phyloP scores from a whole-genome alignment of 2,329 filamentous ascomycete genomes.

The Trichoderma gracile region DNA sequence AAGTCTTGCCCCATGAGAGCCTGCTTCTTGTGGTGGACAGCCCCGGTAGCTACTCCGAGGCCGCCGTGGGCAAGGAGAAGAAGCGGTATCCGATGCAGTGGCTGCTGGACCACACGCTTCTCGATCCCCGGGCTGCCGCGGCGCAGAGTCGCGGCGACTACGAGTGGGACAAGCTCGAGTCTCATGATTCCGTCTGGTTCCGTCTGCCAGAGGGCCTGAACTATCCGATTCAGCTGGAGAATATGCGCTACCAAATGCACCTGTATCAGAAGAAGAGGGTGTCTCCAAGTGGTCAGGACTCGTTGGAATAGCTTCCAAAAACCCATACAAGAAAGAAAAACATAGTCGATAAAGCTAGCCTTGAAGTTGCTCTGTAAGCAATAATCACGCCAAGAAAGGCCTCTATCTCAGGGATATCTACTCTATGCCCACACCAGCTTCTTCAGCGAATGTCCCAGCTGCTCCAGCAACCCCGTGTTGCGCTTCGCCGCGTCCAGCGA shows the following conservation, averaged over 20 bases:
- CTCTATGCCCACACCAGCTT: slow-evolving; percentile 79
- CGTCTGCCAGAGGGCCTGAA: slow-evolving; percentile 65
- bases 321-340: not conserved
- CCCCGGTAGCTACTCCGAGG: slow-evolving; percentile 87
- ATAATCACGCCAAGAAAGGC: not conserved
- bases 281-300: not conserved
- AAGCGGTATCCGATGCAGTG: slow-evolving; percentile 90
- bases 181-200: slow-evolving; percentile 83
- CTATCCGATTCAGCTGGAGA: slow-evolving; percentile 85
- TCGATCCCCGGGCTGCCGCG: slow-evolving; percentile 42
- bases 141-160: slow-evolving; percentile 33
- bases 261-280: slow-evolving; percentile 57
- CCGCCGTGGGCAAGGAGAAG: slow-evolving; percentile 63
- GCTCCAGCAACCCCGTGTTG: slow-evolving; percentile 83
- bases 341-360: slow-evolving; percentile 5
- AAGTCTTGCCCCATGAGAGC: slow-evolving; percentile 57
- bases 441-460: slow-evolving; percentile 86
- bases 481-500: slow-evolving; percentile 80
- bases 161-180: slow-evolving; percentile 72
- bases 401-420: not conserved
- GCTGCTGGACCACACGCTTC: slow-evolving; percentile 79
- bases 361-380: not conserved
- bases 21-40: slow-evolving; percentile 87
- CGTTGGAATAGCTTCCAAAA: not conserved
- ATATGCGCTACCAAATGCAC: slow-evolving; percentile 94